Evolutionary conservation across 306 rosid species (phyloP), one percentile per base, ranked within the genome.

Genomic region (Mimosa pudica): DNA sequence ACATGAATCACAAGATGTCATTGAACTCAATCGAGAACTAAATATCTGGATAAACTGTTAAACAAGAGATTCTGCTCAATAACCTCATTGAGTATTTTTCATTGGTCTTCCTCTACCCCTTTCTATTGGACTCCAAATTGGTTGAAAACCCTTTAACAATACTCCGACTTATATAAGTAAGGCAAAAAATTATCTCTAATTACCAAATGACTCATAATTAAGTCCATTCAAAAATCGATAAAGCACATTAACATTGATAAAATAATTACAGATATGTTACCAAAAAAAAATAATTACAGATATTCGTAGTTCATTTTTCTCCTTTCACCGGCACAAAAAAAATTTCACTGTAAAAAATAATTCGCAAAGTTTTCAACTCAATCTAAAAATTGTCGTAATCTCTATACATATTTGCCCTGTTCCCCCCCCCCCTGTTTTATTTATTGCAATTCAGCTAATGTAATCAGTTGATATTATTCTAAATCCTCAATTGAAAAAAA

Each of bases 311-410:
- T 54, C 51, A 80, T 67, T 38, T 17, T 73, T 41, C 51, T 42
- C 67, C 66, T 32, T 80, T 77, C 51, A 35, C 75, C 10, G 63
- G 14, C 70, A 51, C 24, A 38, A 38, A 51, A 52, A 41, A 49
- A 73, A 8, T 77, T 52, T 62, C n/a, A 68, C 17, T 24, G 73
- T 73, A 52, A 12, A 33, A 74, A 54, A 32, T 11, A 52, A 18
- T 52, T n/a, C 46, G 33, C 42, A 35, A 32, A 8, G 44, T 54
- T 38, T 54, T 71, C 14, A 13, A 48, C 75, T 6, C 13, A 30
- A 7, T 47, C 10, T 11, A 14, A 7, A 13, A 71, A 68, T 11
- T 17, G 32, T 76, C 49, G 33, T 48, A 30, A 32, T 62, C 42
- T 12, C 24, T 49, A 7, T 49, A 77, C 42, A 65, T 35, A 32